Evolutionary conservation across 768 basidiomycete species (phyloP).

Genomic region (Amanita pseudoporphyria): DNA sequence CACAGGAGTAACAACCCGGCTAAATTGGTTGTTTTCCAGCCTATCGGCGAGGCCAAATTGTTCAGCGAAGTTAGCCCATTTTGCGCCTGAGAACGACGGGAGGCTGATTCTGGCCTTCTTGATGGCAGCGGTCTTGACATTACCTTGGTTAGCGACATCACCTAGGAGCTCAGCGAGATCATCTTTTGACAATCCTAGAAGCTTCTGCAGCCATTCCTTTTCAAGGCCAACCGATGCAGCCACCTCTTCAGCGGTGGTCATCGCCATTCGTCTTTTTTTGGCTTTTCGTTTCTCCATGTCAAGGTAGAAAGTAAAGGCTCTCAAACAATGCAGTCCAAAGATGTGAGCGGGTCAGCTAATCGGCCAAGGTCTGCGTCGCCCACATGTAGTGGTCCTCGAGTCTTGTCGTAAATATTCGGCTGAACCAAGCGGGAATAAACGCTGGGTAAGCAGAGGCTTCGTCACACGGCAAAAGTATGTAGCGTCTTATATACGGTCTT

Average conservation of each 20-base stretch:
- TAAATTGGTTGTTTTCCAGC: constrained; percentile 7
- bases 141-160: not conserved
- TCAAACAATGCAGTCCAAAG: no score
- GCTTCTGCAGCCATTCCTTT: not conserved
- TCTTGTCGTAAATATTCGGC: no score
- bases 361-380: no score
- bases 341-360: no score
- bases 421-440: no score
- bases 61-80: constrained; percentile 9
- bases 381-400: no score
- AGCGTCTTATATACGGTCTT: no score
- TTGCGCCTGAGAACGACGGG: constrained; percentile 8
- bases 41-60: constrained; percentile 7
- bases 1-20: constrained; percentile 9
- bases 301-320: no score
- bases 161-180: not conserved
- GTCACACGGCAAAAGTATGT: no score
- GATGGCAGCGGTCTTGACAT: not conserved
- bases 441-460: no score
- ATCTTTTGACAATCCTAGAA: not conserved
- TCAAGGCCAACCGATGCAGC: not conserved
- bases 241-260: not conserved
- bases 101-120: constrained; percentile 2
- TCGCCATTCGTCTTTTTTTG: not conserved
- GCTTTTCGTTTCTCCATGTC: constrained; percentile 27